These are phyloP conservation scores for Lyophyllum decastes DNA, from an alignment of 768 basidiomycete species.

Conservation along the genomic window DNA sequence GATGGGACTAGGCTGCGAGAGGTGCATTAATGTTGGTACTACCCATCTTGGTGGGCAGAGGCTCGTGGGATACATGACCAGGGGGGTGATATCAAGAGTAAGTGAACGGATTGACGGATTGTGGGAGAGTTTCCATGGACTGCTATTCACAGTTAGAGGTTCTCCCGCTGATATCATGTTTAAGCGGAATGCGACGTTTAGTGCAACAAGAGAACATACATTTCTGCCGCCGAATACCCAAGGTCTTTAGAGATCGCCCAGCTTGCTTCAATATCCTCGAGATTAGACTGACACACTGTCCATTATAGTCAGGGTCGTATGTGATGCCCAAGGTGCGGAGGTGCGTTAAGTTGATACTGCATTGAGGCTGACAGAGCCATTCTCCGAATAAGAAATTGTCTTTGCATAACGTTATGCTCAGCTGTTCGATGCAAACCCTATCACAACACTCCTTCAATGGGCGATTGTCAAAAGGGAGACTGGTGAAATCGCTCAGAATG, in stretches of 20 bases:
- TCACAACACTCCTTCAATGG: neutral
- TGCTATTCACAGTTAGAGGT: neutral
- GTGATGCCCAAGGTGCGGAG: neutral
- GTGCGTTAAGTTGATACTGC: constrained; percentile 4
- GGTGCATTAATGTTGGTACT: neutral
- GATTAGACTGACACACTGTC: neutral
- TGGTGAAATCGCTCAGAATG: constrained; percentile 1
- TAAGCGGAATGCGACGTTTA: too few species aligned
- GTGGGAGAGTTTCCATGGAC: constrained; percentile 2
- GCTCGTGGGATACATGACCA: neutral
- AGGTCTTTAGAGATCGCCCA: constrained; percentile 1
- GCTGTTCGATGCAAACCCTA: neutral
- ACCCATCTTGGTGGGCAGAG: constrained; percentile 6
- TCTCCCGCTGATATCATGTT: neutral
- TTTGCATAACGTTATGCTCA: neutral
- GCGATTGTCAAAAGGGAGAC: neutral
- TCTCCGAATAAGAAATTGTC: constrained; percentile 5
- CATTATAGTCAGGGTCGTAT: constrained; percentile 7
- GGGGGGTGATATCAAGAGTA: constrained; percentile 2
- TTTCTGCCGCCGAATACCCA: neutral
- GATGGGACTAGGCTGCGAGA: neutral
- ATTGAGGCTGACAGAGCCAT: constrained; percentile 9
- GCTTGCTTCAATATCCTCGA: neutral
- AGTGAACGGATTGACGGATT: constrained; percentile 5
- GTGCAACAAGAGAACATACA: too few species aligned